These are phyloP conservation scores for Brassica napus DNA, from an alignment of 345 rosid species.

Conservation along the genomic window DNA sequence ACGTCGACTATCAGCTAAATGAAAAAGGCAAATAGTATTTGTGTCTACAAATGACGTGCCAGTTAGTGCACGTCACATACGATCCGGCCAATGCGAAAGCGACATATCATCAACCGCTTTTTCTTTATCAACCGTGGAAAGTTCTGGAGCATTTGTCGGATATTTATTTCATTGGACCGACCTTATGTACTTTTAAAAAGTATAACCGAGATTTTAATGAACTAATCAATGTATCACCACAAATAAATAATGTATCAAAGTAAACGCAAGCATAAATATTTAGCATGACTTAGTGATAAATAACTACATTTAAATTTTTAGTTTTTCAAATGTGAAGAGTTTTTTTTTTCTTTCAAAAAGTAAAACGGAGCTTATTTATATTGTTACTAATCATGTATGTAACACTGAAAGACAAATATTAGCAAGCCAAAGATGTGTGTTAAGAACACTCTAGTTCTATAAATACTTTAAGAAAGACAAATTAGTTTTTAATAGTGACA, in stretches of 20 bases:
- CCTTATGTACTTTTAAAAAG: not conserved
- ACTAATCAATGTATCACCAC: not conserved
- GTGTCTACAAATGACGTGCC: constrained; percentile 20
- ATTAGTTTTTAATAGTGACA: not conserved
- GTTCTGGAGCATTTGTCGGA: constrained; percentile 2
- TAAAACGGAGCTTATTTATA: too few relatives aligned
- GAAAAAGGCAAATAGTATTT: not conserved
- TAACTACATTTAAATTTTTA: not conserved
- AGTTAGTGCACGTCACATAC: constrained; percentile 4
- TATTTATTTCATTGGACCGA: constrained; percentile 10
- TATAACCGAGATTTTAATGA: not conserved
- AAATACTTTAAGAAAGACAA: not conserved
- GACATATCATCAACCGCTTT: constrained; percentile 6
- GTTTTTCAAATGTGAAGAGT: not conserved
- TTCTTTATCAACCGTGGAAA: constrained; percentile 1
- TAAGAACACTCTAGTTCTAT: not conserved
- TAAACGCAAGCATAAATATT: not conserved
- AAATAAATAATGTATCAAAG: not conserved
- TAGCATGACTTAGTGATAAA: not conserved
- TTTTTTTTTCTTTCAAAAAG: too few relatives aligned
- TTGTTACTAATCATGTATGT: not conserved
- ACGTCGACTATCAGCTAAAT: constrained; percentile 2
- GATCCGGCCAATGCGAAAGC: constrained; percentile 12
- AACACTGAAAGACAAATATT: not conserved
- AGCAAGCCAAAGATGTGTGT: not conserved